These are phyloP conservation scores for Bisporella sp. DNA, from an alignment of 2,329 filamentous ascomycete species.

Conservation along the genomic window DNA sequence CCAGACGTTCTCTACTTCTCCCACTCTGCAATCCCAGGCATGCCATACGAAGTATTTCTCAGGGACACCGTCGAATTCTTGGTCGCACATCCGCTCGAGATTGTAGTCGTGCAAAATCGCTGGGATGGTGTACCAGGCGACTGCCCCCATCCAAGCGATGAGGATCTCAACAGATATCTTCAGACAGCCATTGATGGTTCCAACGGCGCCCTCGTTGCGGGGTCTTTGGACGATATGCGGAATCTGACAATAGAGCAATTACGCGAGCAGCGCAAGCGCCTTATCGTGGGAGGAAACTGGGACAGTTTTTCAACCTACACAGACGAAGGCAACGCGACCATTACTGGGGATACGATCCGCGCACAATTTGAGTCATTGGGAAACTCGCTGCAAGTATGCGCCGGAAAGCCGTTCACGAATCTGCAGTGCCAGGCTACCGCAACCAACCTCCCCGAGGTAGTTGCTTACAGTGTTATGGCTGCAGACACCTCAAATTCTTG, in stretches of 20 bases:
- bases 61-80: constrained; percentile 35
- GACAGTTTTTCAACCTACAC: constrained; percentile 36
- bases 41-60: constrained; percentile 39
- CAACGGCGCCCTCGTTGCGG: constrained; percentile 21
- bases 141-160: constrained; percentile 34
- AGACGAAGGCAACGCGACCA: constrained; percentile 34
- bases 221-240: constrained; percentile 29
- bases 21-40: constrained; percentile 43
- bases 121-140: constrained; percentile 43
- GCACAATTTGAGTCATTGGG: constrained; percentile 29
- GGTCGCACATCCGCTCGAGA: constrained; percentile 33
- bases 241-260: constrained; percentile 28
- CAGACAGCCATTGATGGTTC: constrained; percentile 27
- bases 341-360: constrained; percentile 33
- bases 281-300: constrained; percentile 31
- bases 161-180: constrained; percentile 34
- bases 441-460: constrained; percentile 40
- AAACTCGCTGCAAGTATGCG: constrained; percentile 22
- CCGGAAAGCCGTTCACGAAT: constrained; percentile 32
- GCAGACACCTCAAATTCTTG: constrained; percentile 37
- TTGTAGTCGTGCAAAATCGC: constrained; percentile 41
- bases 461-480: constrained; percentile 38
- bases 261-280: constrained; percentile 29
- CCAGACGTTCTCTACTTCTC: constrained; percentile 43
- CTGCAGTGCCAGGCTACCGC: constrained; percentile 45